phyloP scores from a whole-genome alignment of 768 basidiomycete genomes.

The Terana coerulea region DNA sequence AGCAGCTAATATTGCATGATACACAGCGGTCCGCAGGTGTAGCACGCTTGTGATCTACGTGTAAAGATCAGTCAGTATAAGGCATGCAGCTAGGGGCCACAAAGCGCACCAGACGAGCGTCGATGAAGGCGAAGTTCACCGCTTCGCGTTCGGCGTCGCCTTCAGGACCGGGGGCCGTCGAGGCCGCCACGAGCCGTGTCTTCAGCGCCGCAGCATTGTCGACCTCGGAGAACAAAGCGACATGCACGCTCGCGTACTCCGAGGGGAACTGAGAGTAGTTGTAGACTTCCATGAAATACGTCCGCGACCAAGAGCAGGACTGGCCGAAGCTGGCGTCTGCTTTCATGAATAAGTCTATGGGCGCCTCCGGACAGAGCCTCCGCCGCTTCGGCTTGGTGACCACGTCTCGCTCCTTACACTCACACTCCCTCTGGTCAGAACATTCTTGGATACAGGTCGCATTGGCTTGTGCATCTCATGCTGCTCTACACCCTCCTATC shows the following conservation, averaged over 20 bases:
- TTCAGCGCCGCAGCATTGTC: constrained; percentile 59
- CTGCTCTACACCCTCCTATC: constrained; percentile 9
- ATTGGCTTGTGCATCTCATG: neutral
- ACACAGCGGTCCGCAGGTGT: constrained; percentile 81
- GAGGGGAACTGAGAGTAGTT: constrained; percentile 49
- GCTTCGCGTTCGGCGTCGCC: constrained; percentile 69
- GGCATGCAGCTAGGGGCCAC: too few relatives aligned
- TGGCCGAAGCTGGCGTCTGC: neutral
- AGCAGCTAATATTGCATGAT: constrained; percentile 74
- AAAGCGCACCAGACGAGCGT: constrained; percentile 72
- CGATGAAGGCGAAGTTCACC: constrained; percentile 91
- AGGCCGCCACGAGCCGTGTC: constrained; percentile 66
- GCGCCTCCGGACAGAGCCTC: neutral
- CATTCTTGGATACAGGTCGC: neutral
- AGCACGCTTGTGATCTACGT: constrained; percentile 73
- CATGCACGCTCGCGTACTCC: constrained; percentile 40
- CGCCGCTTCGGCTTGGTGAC: neutral
- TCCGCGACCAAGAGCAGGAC: neutral
- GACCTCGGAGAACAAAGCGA: constrained; percentile 67
- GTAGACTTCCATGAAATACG: constrained; percentile 48
- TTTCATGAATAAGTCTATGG: neutral
- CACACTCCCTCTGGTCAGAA: neutral
- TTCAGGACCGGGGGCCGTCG: constrained; percentile 49
- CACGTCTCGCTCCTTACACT: neutral
- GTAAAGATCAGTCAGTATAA: neutral